Percentiles rank a stretch among this genome's conserved stretches.
Conservation (phyloP, 129 eudicot genomes). For the Glebionis coronaria region DNA sequence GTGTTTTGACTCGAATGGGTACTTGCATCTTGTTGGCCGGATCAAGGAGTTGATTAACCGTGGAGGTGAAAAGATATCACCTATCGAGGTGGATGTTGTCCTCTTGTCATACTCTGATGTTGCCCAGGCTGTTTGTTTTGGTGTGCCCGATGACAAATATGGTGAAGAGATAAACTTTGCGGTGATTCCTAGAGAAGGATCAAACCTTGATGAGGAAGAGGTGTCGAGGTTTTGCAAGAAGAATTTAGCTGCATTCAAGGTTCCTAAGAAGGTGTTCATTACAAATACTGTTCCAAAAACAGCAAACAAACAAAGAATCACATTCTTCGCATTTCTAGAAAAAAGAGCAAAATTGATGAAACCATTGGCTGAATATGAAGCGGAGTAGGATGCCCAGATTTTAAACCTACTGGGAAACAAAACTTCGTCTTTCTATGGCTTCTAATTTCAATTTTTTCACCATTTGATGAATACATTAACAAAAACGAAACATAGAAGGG, state of each 20-base stretch:
- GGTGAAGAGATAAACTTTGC: conserved; percentile 99
- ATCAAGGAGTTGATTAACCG: conserved; percentile 94
- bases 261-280: conserved; percentile 88
- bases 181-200: conserved; percentile 83
- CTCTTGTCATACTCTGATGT: conserved; percentile 76
- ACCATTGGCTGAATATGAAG: conserved; percentile 57
- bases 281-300: conserved; percentile 86
- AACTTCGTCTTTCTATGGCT: no score
- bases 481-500: no score
- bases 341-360: conserved; percentile 70
- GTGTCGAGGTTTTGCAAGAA: conserved; percentile 77
- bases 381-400: conserved; percentile 72
- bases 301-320: no score
- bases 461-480: no score
- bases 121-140: conserved; percentile 92
- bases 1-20: conserved; percentile 75
- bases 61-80: conserved; percentile 94
- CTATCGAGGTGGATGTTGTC: conserved; percentile 92
- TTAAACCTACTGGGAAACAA: conserved; percentile 77
- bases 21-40: conserved; percentile 90
- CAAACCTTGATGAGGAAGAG: conserved; percentile 70
- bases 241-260: conserved; percentile 90
- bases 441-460: no score
- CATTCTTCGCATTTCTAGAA: conserved; percentile 60
- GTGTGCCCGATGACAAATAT: conserved; percentile 95